Evolutionary conservation across 139 green algal species (phyloP).

Genomic region (Coccomyxa sp.): DNA sequence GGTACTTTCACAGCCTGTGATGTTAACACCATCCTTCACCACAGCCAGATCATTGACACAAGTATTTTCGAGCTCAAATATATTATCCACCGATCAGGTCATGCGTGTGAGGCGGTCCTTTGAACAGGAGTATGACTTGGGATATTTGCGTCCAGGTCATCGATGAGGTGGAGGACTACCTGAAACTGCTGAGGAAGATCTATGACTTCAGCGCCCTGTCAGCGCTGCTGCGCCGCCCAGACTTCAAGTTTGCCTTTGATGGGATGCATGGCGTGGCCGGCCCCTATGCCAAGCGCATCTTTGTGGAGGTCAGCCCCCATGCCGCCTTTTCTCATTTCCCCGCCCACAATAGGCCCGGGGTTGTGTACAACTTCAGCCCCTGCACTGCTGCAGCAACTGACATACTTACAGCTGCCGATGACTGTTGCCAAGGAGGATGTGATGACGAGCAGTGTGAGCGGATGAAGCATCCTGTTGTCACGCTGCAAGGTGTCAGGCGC

Average conservation of each 20-base stretch:
- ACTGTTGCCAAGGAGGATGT: no score
- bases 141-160: conserved; percentile 30
- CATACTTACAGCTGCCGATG: no score
- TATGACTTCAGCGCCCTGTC: conserved; percentile 90
- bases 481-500: no score
- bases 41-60: not conserved
- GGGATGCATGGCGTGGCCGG: conserved; percentile 89
- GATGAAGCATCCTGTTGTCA: no score
- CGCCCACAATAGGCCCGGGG: not conserved
- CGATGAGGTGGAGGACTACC: conserved; percentile 83
- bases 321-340: not conserved
- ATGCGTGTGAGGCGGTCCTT: not conserved
- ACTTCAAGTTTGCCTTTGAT: conserved; percentile 91
- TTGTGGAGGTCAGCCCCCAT: conserved; percentile 56
- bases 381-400: no score
- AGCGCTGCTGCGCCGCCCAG: conserved; percentile 64
- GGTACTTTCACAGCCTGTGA: not conserved
- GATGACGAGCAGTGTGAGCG: no score
- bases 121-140: not conserved
- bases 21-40: not conserved
- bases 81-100: not conserved
- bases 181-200: conserved; percentile 70
- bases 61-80: not conserved
- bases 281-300: conserved; percentile 86
- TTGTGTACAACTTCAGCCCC: not conserved